Evolutionary conservation across 2,329 filamentous ascomycete species (phyloP), one percentile per base, ranked within the genome.

Genomic region (Penicillium sclerotiorum): DNA sequence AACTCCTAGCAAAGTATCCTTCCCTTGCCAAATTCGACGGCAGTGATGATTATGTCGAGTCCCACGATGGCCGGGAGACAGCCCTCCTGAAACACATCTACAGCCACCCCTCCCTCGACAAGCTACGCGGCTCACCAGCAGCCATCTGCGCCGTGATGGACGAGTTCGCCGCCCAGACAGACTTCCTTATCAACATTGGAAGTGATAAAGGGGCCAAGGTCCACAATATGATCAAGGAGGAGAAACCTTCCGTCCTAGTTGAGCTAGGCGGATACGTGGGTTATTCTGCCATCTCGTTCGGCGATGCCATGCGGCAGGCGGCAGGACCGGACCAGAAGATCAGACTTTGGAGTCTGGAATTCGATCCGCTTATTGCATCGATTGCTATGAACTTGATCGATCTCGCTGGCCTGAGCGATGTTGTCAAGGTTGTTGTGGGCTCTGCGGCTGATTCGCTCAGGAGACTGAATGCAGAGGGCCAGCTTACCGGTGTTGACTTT

Each of bases 171-270:
- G 47, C 41, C 1, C 30, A 47, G 7, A 18, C 53, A 17, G 47
- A 54, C 8, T 53, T 50, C n/a, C 50, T 58, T 3, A 56, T 58
- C 22, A 58, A 52, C 21, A 49, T 52, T 4, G 50, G 53, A n/a
- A 37, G 25, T 8, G 50, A 52, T n/a, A 50, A 54, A 28, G 50
- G 39, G 2, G 35, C 28, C 11, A 47, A 51, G 12, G 30, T 56
- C 2, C 21, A 15, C n/a, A 37, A 45, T 2, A n/a, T 56, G 11
- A 49, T 58, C 15, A 35, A 37, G 12, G n/a, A 49, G 4, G 43
- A 50, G 9, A 45, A 45, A 13, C 53, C 53, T 2, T 27, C 44
- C 9, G 44, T 51, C 9, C 12, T 53, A 2, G 47, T 56, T 12
- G 53, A 56, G 17, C 11, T 56, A 2, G 53, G 53, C 12, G 53